Percentiles rank a stretch among this genome's conserved stretches.
phyloP scores from a whole-genome alignment of 768 basidiomycete genomes.

The Lentinula raphanica region DNA sequence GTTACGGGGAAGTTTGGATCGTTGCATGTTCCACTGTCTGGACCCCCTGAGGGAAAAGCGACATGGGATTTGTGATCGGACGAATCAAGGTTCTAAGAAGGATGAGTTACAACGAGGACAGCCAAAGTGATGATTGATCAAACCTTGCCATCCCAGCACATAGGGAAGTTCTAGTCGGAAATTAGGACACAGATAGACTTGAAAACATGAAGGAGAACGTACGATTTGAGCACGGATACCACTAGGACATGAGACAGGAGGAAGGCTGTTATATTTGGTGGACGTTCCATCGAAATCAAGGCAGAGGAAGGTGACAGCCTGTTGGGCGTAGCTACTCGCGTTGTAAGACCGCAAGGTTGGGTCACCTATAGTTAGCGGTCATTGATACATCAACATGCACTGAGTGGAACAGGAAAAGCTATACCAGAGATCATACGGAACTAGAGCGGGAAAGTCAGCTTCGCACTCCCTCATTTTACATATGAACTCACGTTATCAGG shows the following conservation, averaged over 20 bases:
- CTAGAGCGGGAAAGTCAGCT: constrained; percentile 19
- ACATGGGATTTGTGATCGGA: constrained; percentile 50
- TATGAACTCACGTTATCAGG: constrained; percentile 43
- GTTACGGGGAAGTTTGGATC: constrained; percentile 41
- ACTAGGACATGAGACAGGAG: constrained; percentile 34
- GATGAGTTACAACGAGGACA: neutral
- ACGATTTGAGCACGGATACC: constrained; percentile 50
- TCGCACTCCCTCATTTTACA: neutral
- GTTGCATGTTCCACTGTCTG: constrained; percentile 43
- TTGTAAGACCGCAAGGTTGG: constrained; percentile 44
- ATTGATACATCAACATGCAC: neutral
- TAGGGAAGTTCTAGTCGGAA: constrained; percentile 41
- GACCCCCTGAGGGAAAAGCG: constrained; percentile 39
- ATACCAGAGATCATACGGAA: constrained; percentile 51
- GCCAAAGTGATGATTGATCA: neutral
- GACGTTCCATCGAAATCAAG: constrained; percentile 40
- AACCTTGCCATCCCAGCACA: constrained; percentile 54
- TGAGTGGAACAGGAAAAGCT: constrained; percentile 8
- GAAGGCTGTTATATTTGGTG: constrained; percentile 33
- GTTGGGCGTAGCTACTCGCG: constrained; percentile 35
- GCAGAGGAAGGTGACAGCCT: constrained; percentile 44
- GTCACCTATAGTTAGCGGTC: constrained; percentile 24
- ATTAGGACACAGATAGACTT: neutral
- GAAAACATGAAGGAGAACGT: constrained; percentile 13
- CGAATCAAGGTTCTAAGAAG: constrained; percentile 37